These are phyloP conservation scores for Marasmius fiardii DNA, from an alignment of 1,284 basidiomycete genomes.

Conservation along the genomic window DNA sequence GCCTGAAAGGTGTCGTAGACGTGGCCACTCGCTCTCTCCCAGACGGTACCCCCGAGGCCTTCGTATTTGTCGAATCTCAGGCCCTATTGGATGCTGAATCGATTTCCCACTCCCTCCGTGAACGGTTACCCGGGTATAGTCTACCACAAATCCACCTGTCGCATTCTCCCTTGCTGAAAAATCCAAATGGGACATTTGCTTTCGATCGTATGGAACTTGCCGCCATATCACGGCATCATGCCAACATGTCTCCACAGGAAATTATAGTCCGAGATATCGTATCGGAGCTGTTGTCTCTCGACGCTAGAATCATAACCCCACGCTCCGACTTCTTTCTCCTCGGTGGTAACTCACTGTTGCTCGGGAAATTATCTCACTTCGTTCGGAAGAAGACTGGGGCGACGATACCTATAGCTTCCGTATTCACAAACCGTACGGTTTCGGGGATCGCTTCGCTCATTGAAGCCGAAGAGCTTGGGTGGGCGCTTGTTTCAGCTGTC, in stretches of 20 bases:
- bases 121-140: conserved; percentile 32
- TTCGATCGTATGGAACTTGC: conserved; percentile 33
- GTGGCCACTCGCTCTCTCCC: conserved; percentile 35
- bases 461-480: conserved; percentile 22
- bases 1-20: conserved; percentile 45
- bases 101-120: background rate
- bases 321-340: conserved; percentile 44
- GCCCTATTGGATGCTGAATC: conserved; percentile 16
- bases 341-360: conserved; percentile 42
- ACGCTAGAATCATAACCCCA: conserved; percentile 29
- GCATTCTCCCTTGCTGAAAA: conserved; percentile 17
- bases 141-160: conserved; percentile 34
- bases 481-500: conserved; percentile 6
- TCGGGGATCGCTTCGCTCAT: conserved; percentile 38
- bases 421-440: conserved; percentile 41
- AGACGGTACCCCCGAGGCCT: conserved; percentile 34
- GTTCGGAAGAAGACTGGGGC: conserved; percentile 37
- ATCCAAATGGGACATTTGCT: conserved; percentile 26
- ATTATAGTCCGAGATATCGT: conserved; percentile 37
- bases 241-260: conserved; percentile 30
- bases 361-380: conserved; percentile 39
- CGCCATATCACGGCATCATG: conserved; percentile 25
- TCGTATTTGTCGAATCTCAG: conserved; percentile 23
- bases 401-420: conserved; percentile 31
- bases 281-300: conserved; percentile 33